phyloP scores from a whole-genome alignment of 148 eudicot species.

The Amaranthus cruentus region DNA sequence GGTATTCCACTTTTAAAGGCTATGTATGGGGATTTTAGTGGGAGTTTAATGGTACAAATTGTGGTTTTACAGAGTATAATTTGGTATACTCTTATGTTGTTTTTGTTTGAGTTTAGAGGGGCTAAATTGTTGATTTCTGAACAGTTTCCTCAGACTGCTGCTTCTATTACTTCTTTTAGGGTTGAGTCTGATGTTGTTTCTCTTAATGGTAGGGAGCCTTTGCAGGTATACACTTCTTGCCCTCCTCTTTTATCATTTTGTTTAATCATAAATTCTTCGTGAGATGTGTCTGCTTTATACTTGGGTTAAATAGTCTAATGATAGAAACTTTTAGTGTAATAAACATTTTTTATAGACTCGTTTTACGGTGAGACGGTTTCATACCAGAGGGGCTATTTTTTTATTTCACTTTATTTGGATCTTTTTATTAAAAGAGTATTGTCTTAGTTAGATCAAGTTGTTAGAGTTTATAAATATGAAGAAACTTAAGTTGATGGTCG shows the following conservation, averaged over 20 bases:
- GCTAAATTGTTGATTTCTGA: conserved; percentile 77
- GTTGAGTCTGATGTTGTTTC: conserved; percentile 94
- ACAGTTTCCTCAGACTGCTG: conserved; percentile 89
- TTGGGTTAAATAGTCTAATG: too few species aligned
- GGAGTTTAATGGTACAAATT: conserved; percentile 81
- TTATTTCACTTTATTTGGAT: too few species aligned
- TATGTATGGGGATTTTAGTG: conserved; percentile 89
- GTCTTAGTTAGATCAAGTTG: too few species aligned
- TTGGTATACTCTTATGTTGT: conserved; percentile 90
- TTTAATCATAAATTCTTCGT: too few species aligned
- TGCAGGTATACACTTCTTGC: conserved; percentile 37
- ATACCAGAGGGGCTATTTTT: too few species aligned
- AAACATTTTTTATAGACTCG: too few species aligned
- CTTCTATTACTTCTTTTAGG: conserved; percentile 68
- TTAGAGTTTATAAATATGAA: too few species aligned
- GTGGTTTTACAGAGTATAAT: conserved; percentile 83
- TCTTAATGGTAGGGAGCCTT: conserved; percentile 75
- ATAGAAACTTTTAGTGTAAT: too few species aligned
- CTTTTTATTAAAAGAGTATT: too few species aligned
- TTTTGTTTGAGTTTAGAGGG: conserved; percentile 84
- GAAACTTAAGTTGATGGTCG: too few species aligned
- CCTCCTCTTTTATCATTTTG: neutral
- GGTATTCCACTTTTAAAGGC: conserved; percentile 82
- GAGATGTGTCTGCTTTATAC: too few species aligned
- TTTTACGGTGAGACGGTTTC: too few species aligned